phyloP scores from a whole-genome alignment of 331 rosid genomes.

The Erythrophleum ivorense region DNA sequence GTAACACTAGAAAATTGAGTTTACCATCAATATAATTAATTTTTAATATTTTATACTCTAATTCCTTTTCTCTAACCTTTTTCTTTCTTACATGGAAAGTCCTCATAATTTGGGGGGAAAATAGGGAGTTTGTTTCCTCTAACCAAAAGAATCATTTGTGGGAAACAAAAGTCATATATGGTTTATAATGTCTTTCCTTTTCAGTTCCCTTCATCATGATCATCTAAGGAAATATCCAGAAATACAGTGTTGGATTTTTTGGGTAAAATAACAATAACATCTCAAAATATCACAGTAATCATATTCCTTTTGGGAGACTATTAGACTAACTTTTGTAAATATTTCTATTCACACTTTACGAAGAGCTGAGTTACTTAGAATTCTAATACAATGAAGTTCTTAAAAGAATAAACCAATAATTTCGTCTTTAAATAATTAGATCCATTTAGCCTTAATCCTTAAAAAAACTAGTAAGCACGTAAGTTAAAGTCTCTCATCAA shows the following conservation, averaged over 20 bases:
- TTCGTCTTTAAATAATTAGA: neutral
- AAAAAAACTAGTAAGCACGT: too few relatives aligned
- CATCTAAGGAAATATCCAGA: neutral
- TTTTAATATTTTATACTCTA: neutral
- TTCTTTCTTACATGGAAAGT: neutral
- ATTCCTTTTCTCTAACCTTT: neutral
- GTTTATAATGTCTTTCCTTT: neutral
- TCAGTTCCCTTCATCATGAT: conserved; percentile 1
- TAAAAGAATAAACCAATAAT: neutral
- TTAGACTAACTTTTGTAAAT: neutral
- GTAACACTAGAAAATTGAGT: neutral
- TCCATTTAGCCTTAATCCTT: too few relatives aligned
- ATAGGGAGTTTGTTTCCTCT: neutral
- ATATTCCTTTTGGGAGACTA: neutral
- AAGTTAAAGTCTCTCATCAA: too few relatives aligned
- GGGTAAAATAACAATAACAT: neutral
- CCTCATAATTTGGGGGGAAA: too few relatives aligned
- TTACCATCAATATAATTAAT: neutral
- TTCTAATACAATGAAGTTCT: neutral
- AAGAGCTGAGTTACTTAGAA: neutral
- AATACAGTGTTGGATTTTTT: too few relatives aligned
- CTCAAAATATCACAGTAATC: neutral
- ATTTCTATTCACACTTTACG: neutral
- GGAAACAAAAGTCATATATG: conserved; percentile 4
- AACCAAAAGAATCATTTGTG: neutral